A percentile compares a stretch with the other conserved stretches of the same genome.
phyloP scores from a whole-genome alignment of 2,329 filamentous ascomycete genomes.

The Drechmeria coniospora region DNA sequence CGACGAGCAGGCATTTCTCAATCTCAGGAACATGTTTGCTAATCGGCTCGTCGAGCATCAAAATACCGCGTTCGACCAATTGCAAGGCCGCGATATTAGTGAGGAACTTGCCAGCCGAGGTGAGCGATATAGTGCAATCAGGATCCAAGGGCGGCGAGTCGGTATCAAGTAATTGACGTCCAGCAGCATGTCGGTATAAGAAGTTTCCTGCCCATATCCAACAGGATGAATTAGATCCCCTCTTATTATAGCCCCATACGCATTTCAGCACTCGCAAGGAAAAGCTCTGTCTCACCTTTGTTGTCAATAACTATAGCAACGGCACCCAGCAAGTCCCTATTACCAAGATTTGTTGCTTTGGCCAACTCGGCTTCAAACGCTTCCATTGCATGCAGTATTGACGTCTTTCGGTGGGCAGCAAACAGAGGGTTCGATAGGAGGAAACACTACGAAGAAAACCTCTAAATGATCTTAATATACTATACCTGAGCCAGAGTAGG shows the following conservation, averaged over 20 bases:
- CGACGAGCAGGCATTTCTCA: slow-evolving; percentile 4
- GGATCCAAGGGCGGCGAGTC: slow-evolving; percentile 3
- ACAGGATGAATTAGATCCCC: slow-evolving; percentile 2
- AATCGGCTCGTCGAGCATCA: slow-evolving; percentile 4
- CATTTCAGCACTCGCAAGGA: slow-evolving; percentile 1
- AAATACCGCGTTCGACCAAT: slow-evolving; percentile 3
- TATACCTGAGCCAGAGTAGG: slow-evolving; percentile 1
- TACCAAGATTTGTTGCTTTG: slow-evolving; percentile 2
- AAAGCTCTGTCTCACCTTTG: slow-evolving; percentile 2
- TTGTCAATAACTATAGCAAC: slow-evolving; percentile 4
- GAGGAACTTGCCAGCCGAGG: slow-evolving; percentile 3
- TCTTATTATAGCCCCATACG: slow-evolving; percentile 1
- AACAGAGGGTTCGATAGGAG: slow-evolving; percentile 1
- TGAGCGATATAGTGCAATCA: slow-evolving; percentile 4
- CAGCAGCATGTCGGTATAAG: slow-evolving; percentile 4
- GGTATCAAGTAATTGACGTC: slow-evolving; percentile 3
- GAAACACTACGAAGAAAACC: slow-evolving; percentile 1
- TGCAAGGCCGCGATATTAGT: slow-evolving; percentile 4
- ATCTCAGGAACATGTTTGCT: slow-evolving; percentile 4
- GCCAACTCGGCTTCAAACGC: slow-evolving; percentile 3
- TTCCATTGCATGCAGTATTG: slow-evolving; percentile 3
- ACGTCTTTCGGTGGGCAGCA: slow-evolving; percentile 1
- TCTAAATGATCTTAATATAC: slow-evolving; percentile 1
- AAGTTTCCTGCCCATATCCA: slow-evolving; percentile 3
- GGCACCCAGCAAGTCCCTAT: slow-evolving; percentile 4